Evolutionary conservation across 2,329 filamentous ascomycete genomes (phyloP).

Genomic region (Decorospora gaudefroyi): DNA sequence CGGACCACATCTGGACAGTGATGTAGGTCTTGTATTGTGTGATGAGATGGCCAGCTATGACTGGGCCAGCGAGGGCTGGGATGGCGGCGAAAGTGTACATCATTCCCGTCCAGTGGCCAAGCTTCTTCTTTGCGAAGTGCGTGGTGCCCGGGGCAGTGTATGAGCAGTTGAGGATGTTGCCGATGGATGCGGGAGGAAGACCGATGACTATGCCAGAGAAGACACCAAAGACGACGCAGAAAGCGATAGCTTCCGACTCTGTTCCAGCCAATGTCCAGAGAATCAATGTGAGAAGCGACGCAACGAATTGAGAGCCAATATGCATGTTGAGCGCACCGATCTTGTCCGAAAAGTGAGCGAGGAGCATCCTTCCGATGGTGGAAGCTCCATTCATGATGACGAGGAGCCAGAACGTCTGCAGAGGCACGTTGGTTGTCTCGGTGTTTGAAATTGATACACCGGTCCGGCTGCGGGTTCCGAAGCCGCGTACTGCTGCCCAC

Average conservation of each 20-base stretch:
- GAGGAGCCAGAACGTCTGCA: slow-evolving; percentile 56
- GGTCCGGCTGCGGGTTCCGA: slow-evolving; percentile 46
- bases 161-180: slow-evolving; percentile 50
- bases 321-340: slow-evolving; percentile 55
- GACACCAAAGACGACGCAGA: slow-evolving; percentile 56
- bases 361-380: slow-evolving; percentile 53
- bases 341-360: slow-evolving; percentile 53
- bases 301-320: slow-evolving; percentile 48
- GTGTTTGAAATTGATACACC: slow-evolving; percentile 7
- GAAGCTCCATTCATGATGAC: slow-evolving; percentile 57
- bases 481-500: slow-evolving; percentile 53
- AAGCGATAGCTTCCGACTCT: slow-evolving; percentile 50
- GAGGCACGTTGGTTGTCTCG: slow-evolving; percentile 34
- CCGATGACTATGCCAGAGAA: slow-evolving; percentile 57
- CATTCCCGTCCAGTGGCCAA: slow-evolving; percentile 60
- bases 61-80: slow-evolving; percentile 53
- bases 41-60: slow-evolving; percentile 55
- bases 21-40: slow-evolving; percentile 49
- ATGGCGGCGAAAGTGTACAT: slow-evolving; percentile 56
- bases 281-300: slow-evolving; percentile 50
- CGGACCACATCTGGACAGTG: slow-evolving; percentile 56
- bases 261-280: slow-evolving; percentile 52
- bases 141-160: slow-evolving; percentile 37
- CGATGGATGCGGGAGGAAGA: slow-evolving; percentile 56
- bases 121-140: slow-evolving; percentile 43